These are phyloP conservation scores for Baorangia bicolor DNA, from an alignment of 768 basidiomycete genomes.

Conservation along the genomic window DNA sequence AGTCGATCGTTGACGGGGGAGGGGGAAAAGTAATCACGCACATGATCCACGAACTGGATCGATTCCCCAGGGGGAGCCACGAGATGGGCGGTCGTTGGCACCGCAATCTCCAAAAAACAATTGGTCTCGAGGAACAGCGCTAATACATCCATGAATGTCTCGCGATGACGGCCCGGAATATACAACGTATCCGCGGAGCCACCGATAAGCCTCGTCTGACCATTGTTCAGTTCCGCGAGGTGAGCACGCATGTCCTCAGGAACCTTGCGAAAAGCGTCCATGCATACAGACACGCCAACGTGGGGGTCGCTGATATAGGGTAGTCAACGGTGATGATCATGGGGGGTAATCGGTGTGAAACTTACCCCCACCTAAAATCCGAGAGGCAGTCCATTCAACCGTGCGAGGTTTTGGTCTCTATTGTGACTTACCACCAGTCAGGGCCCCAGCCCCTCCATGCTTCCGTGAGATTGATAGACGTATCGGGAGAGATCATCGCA, in stretches of 20 bases:
- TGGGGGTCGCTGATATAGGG: slow-evolving; percentile 38
- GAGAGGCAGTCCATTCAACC: slow-evolving; percentile 2
- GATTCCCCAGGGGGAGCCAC: slow-evolving; percentile 38
- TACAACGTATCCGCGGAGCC: slow-evolving; percentile 51
- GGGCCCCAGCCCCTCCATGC: slow-evolving; percentile 41
- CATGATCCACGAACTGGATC: slow-evolving; percentile 50
- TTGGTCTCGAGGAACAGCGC: slow-evolving; percentile 45
- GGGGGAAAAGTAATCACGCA: slow-evolving; percentile 16
- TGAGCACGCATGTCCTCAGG: slow-evolving; percentile 37
- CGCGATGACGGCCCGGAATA: slow-evolving; percentile 43
- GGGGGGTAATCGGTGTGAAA: background rate
- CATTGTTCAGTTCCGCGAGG: slow-evolving; percentile 36
- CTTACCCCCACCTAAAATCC: slow-evolving; percentile 43
- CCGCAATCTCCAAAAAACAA: slow-evolving; percentile 51
- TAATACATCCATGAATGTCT: slow-evolving; percentile 41
- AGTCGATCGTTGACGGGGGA: background rate
- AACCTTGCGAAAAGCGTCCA: slow-evolving; percentile 39
- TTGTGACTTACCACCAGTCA: slow-evolving; percentile 43
- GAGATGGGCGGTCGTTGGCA: slow-evolving; percentile 45
- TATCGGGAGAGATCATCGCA: slow-evolving; percentile 42
- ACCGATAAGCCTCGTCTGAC: slow-evolving; percentile 41
- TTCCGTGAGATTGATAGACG: slow-evolving; percentile 35
- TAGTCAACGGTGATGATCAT: background rate
- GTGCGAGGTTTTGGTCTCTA: background rate
- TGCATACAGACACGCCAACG: slow-evolving; percentile 44